Conservation (phyloP, 306 rosid species). For the Hippophae tibetana region DNA sequence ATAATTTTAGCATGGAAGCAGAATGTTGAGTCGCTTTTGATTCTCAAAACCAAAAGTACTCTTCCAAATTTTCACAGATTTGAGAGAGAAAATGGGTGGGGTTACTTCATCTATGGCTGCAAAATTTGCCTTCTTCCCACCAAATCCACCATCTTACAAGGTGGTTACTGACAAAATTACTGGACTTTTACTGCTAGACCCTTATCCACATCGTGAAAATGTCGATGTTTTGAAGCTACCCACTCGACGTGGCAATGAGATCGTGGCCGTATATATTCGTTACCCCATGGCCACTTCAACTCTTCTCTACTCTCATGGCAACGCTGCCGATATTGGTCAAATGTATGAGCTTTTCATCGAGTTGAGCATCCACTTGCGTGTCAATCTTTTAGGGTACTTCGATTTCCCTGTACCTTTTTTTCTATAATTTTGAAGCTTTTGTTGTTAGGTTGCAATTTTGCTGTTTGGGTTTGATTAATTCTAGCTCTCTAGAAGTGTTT, state of each 20-base stretch:
- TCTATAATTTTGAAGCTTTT: slow-evolving; percentile 3
- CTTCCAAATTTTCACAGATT: neutral
- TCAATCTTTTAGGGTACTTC: slow-evolving; percentile 63
- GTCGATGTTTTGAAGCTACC: slow-evolving; percentile 63
- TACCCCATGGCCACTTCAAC: slow-evolving; percentile 72
- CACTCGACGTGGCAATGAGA: slow-evolving; percentile 68
- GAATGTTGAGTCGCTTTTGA: slow-evolving; percentile 18
- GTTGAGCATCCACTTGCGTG: slow-evolving; percentile 63
- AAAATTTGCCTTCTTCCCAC: slow-evolving; percentile 76
- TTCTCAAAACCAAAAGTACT: neutral
- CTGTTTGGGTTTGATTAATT: neutral
- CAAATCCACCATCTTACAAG: slow-evolving; percentile 73
- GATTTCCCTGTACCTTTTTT: slow-evolving; percentile 11
- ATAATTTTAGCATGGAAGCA: neutral
- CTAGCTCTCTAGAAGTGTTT: neutral
- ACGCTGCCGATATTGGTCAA: slow-evolving; percentile 82
- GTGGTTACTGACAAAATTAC: slow-evolving; percentile 38
- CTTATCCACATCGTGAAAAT: slow-evolving; percentile 63
- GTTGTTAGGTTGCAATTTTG: neutral
- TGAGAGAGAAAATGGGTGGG: slow-evolving; percentile 51
- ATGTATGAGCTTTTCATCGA: slow-evolving; percentile 82
- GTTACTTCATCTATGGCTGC: slow-evolving; percentile 93
- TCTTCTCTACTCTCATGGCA: slow-evolving; percentile 74
- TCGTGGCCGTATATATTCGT: slow-evolving; percentile 70
- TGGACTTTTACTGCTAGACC: slow-evolving; percentile 43